Percentiles rank a stretch among this genome's conserved stretches.
phyloP scores from a whole-genome alignment of 176 grass and related monocot genomes.

The Puya raimondii region DNA sequence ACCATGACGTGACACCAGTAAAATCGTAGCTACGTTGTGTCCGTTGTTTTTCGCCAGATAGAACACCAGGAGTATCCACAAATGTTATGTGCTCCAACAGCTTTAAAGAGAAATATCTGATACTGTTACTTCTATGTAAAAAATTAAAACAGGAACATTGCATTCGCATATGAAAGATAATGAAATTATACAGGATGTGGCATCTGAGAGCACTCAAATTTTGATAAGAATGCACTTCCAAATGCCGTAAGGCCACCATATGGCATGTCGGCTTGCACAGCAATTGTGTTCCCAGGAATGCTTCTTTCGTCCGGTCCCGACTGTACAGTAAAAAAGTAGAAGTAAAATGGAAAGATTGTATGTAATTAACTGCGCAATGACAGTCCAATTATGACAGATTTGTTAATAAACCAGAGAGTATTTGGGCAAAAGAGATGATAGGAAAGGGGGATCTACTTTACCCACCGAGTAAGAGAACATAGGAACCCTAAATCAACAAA shows the following conservation, averaged over 20 bases:
- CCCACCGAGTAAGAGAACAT: too few species aligned
- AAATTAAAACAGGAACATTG: too few species aligned
- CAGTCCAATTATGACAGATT: too few species aligned
- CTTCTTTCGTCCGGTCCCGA: slow-evolving; percentile 89
- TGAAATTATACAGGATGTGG: slow-evolving; percentile 64
- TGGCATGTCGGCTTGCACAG: slow-evolving; percentile 99
- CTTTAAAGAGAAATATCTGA: slow-evolving; percentile 40
- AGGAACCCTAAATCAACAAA: too few species aligned
- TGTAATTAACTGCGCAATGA: too few species aligned
- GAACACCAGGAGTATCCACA: slow-evolving; percentile 92
- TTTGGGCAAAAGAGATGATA: too few species aligned
- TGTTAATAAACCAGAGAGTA: too few species aligned
- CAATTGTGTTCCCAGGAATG: slow-evolving; percentile 90
- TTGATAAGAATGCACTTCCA: slow-evolving; percentile 88
- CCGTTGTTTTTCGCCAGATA: slow-evolving; percentile 89
- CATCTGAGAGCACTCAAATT: slow-evolving; percentile 99
- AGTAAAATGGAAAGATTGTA: too few species aligned
- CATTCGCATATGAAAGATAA: too few species aligned
- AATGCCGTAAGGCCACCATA: slow-evolving; percentile 87
- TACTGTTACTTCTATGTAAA: not conserved
- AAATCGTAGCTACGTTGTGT: slow-evolving; percentile 83
- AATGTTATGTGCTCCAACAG: slow-evolving; percentile 89
- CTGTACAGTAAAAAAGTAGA: slow-evolving; percentile 30
- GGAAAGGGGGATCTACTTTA: too few species aligned
- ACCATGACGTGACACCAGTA: slow-evolving; percentile 83